A percentile compares a stretch with the other conserved stretches of the same genome.
Conservation (phyloP, 116 monocot genomes). For the Posidonia oceanica region DNA sequence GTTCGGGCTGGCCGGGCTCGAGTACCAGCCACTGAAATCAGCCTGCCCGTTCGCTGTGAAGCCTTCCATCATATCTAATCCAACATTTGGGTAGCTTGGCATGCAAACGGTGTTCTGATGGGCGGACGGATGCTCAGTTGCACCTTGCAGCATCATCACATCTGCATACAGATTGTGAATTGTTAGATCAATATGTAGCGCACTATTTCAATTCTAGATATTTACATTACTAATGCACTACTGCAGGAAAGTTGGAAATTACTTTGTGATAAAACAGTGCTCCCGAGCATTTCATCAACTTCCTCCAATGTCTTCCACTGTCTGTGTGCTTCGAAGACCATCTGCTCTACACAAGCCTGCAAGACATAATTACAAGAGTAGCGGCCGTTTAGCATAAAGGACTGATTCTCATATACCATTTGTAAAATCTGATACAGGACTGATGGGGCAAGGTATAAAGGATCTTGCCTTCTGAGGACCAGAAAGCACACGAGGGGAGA, state of each 20-base stretch:
- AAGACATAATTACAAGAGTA: background rate
- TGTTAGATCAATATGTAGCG: background rate
- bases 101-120: background rate
- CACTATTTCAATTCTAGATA: background rate
- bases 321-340: conserved; percentile 4
- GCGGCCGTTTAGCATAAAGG: background rate
- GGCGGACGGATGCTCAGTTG: background rate
- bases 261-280: background rate
- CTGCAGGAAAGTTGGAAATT: background rate
- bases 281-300: background rate
- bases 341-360: conserved; percentile 5
- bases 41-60: background rate
- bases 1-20: background rate
- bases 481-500: background rate
- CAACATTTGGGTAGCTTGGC: too few relatives aligned
- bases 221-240: background rate
- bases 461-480: background rate
- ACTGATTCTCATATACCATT: background rate
- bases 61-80: background rate
- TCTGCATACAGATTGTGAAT: background rate
- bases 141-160: background rate
- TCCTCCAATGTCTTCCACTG: conserved; percentile 5
- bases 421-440: background rate
- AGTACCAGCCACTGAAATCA: background rate
- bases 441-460: background rate